phyloP scores from a whole-genome alignment of 2,329 filamentous ascomycete species.

The Apiospora rasikravindrae region DNA sequence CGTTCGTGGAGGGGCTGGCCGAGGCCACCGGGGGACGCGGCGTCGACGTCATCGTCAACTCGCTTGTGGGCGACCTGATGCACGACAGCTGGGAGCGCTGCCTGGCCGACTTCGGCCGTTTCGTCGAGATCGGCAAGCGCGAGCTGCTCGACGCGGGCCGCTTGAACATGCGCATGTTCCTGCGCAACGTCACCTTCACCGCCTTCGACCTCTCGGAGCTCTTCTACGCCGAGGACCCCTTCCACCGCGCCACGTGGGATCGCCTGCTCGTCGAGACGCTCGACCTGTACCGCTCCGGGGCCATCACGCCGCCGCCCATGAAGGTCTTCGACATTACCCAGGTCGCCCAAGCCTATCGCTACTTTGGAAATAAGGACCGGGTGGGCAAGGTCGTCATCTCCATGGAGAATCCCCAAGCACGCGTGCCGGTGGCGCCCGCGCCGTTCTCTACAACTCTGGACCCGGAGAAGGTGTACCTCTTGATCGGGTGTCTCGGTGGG shows the following conservation, averaged over 20 bases:
- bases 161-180: slow-evolving; percentile 25
- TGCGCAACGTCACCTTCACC: slow-evolving; percentile 25
- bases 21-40: slow-evolving; percentile 8
- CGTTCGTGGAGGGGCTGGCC: slow-evolving; percentile 14
- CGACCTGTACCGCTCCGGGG: not conserved
- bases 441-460: too few species aligned
- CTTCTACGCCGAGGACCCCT: slow-evolving; percentile 22
- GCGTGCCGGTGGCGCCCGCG: slow-evolving; percentile 31
- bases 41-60: slow-evolving; percentile 30
- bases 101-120: slow-evolving; percentile 37
- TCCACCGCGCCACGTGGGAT: slow-evolving; percentile 23
- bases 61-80: slow-evolving; percentile 34
- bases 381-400: slow-evolving; percentile 27
- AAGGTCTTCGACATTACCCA: slow-evolving; percentile 22
- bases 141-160: slow-evolving; percentile 27
- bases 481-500: slow-evolving; percentile 58
- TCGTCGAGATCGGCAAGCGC: slow-evolving; percentile 36
- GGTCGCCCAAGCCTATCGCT: slow-evolving; percentile 24
- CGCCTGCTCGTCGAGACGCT: slow-evolving; percentile 20
- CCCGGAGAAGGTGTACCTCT: slow-evolving; percentile 45
- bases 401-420: slow-evolving; percentile 18
- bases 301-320: slow-evolving; percentile 23
- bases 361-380: slow-evolving; percentile 27
- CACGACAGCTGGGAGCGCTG: slow-evolving; percentile 37
- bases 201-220: slow-evolving; percentile 20